A percentile compares a stretch with the other conserved stretches of the same genome.
Conservation (phyloP, 768 basidiomycete genomes). For the Suillus luteus region DNA sequence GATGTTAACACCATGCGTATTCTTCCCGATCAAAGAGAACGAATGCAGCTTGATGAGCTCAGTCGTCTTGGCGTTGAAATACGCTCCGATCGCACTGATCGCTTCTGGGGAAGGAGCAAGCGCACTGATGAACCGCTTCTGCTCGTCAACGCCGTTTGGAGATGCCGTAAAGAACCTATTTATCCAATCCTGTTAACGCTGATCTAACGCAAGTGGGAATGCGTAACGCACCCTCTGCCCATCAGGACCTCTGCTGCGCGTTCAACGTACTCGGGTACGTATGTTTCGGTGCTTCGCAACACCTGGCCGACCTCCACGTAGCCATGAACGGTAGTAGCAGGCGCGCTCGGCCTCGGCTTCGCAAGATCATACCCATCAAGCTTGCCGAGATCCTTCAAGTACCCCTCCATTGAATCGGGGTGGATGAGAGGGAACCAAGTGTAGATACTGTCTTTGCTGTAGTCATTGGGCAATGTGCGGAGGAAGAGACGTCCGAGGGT, state of each 20-base stretch:
- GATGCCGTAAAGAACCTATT: constrained; percentile 66
- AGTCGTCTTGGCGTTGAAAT: constrained; percentile 66
- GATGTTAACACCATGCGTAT: constrained; percentile 59
- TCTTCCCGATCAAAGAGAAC: constrained; percentile 57
- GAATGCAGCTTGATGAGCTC: constrained; percentile 57
- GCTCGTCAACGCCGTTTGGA: constrained; percentile 37
- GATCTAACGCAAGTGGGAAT: background rate
- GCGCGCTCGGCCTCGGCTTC: constrained; percentile 42
- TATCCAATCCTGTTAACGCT: constrained; percentile 8
- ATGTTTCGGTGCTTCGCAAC: constrained; percentile 46
- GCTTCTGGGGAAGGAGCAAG: constrained; percentile 51
- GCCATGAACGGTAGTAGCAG: constrained; percentile 38
- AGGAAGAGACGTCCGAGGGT: constrained; percentile 74
- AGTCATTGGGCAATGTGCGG: constrained; percentile 72
- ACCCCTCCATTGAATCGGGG: constrained; percentile 62
- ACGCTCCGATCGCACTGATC: constrained; percentile 52
- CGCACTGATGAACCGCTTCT: constrained; percentile 51
- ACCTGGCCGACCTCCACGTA: constrained; percentile 57
- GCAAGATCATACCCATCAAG: constrained; percentile 55
- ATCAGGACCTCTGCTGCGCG: constrained; percentile 55
- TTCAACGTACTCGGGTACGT: constrained; percentile 49
- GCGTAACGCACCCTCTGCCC: constrained; percentile 54
- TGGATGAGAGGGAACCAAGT: constrained; percentile 92
- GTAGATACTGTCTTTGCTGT: constrained; percentile 67
- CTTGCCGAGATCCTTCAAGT: constrained; percentile 58